Percentiles rank a stretch among this genome's conserved stretches.
Conservation (phyloP, 805 yeast species). For the Jamesozyma hellenica region DNA sequence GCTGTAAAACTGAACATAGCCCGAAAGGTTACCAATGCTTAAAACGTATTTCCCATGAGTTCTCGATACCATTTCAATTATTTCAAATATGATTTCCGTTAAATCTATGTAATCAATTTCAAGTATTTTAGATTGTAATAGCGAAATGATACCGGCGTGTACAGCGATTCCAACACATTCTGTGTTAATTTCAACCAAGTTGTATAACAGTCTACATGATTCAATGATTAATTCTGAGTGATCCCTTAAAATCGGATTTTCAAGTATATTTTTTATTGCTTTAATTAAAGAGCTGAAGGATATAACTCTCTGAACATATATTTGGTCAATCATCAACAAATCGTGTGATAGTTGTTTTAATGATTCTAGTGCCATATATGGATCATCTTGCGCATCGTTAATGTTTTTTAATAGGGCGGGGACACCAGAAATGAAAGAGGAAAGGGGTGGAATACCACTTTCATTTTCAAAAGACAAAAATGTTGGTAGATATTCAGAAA, state of each 20-base stretch:
- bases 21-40: slow-evolving; percentile 46
- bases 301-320: slow-evolving; percentile 51
- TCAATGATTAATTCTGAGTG: slow-evolving; percentile 74
- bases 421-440: too few species aligned
- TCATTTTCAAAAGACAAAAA: too few species aligned
- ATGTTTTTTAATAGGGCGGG: slow-evolving; percentile 19
- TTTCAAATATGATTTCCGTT: slow-evolving; percentile 82
- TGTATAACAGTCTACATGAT: slow-evolving; percentile 76
- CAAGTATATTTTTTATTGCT: slow-evolving; percentile 47
- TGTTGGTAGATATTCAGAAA: too few species aligned
- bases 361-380: slow-evolving; percentile 53
- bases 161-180: slow-evolving; percentile 56
- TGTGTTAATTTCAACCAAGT: slow-evolving; percentile 64
- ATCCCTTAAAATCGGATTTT: slow-evolving; percentile 45
- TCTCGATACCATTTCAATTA: slow-evolving; percentile 57
- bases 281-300: slow-evolving; percentile 50
- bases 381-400: slow-evolving; percentile 35
- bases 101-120: slow-evolving; percentile 80
- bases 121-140: slow-evolving; percentile 51
- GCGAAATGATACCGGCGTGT: slow-evolving; percentile 53
- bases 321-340: slow-evolving; percentile 57
- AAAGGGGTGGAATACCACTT: too few species aligned
- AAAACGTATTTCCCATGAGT: slow-evolving; percentile 44
- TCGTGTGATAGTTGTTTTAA: slow-evolving; percentile 55
- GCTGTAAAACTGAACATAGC: slow-evolving; percentile 67